Percentiles rank a stretch among this genome's conserved stretches.
These are phyloP conservation scores for Termitomyces sp. DNA, from an alignment of 768 basidiomycete genomes.

Conservation along the genomic window DNA sequence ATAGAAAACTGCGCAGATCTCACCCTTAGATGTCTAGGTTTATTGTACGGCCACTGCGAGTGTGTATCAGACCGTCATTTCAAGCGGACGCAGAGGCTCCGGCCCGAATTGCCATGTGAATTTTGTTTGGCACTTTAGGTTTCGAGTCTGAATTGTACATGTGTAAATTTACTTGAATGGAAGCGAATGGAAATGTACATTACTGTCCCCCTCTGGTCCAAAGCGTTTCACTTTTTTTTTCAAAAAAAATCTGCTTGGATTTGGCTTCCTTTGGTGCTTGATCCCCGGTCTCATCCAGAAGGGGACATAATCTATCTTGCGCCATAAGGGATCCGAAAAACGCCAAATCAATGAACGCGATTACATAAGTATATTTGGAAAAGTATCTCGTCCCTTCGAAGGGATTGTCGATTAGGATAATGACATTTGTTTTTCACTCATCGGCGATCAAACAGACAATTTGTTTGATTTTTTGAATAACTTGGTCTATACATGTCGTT, in stretches of 20 bases:
- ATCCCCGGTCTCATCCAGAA: neutral
- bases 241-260: neutral
- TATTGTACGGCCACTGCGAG: neutral
- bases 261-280: neutral
- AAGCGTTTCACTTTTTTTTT: neutral
- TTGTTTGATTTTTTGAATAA: neutral
- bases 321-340: neutral
- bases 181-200: neutral
- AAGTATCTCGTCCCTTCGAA: neutral
- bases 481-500: neutral
- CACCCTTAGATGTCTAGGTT: neutral
- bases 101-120: neutral
- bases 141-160: neutral
- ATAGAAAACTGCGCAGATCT: neutral
- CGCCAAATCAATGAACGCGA: neutral
- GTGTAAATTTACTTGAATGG: constrained; percentile 1
- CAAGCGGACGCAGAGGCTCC: neutral
- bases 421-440: neutral
- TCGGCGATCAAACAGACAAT: neutral
- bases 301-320: neutral
- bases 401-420: neutral
- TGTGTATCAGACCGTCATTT: neutral
- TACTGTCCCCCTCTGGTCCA: neutral
- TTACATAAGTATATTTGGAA: neutral
- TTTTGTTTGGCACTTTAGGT: neutral